These are phyloP conservation scores for Persicaria maculosa DNA, from an alignment of 148 eudicot species.

Conservation along the genomic window DNA sequence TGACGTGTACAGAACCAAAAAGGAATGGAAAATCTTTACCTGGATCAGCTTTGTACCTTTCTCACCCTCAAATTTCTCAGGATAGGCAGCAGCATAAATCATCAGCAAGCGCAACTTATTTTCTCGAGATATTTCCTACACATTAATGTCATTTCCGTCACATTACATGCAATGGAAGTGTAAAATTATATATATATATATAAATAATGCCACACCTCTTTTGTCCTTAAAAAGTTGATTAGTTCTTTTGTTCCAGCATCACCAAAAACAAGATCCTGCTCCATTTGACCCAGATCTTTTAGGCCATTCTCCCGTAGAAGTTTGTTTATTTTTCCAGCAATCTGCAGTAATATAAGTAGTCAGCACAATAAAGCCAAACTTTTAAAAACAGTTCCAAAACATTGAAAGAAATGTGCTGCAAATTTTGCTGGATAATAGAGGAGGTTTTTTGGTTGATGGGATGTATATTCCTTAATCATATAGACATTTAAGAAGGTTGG, in stretches of 20 bases:
- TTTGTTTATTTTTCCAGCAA: conserved; percentile 82
- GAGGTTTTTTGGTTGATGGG: too few species aligned
- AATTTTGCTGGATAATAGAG: not conserved
- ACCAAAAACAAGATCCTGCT: conserved; percentile 95
- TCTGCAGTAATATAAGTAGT: conserved; percentile 37
- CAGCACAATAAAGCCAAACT: conserved; percentile 14
- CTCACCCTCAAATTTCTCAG: conserved; percentile 82
- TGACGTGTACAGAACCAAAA: not conserved
- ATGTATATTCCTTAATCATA: too few species aligned
- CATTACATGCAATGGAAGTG: not conserved
- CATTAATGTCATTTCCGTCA: not conserved
- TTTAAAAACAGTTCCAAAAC: not conserved
- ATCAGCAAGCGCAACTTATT: conserved; percentile 82
- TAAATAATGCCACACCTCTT: conserved; percentile 35
- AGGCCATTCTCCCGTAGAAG: conserved; percentile 68
- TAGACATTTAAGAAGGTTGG: too few species aligned
- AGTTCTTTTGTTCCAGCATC: conserved; percentile 96
- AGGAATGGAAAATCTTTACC: conserved; percentile 29
- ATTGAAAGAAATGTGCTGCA: not conserved
- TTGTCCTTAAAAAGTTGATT: conserved; percentile 62
- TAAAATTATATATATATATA: not conserved
- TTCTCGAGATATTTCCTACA: conserved; percentile 78
- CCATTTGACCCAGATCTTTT: conserved; percentile 85
- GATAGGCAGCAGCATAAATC: conserved; percentile 90
- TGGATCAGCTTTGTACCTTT: conserved; percentile 73